Evolutionary conservation across 1,284 basidiomycete species (phyloP).

Genomic region (Tetrapyrgos nigripes): DNA sequence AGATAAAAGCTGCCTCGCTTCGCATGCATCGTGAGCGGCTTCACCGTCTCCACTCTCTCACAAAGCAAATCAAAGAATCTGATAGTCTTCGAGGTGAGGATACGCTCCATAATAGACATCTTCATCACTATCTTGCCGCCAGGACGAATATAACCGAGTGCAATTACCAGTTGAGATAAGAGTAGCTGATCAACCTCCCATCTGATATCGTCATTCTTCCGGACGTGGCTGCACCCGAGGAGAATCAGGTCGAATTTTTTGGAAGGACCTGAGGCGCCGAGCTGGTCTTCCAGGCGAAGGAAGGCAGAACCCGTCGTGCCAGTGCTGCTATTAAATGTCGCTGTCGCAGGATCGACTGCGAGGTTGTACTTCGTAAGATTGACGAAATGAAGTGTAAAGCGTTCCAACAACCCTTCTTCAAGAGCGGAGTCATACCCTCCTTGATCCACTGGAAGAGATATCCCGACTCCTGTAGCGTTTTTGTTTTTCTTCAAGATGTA

Average conservation of each 20-base stretch:
- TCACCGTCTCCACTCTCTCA: background rate
- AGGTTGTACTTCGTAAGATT: slow-evolving; percentile 29
- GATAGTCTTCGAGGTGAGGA: background rate
- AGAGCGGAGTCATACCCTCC: slow-evolving; percentile 34
- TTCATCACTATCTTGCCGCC: background rate
- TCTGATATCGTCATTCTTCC: background rate
- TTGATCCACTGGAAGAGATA: slow-evolving; percentile 29
- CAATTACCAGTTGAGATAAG: slow-evolving; percentile 6
- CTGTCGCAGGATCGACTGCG: background rate
- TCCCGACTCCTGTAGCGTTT: slow-evolving; percentile 33
- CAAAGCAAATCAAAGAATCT: slow-evolving; percentile 6
- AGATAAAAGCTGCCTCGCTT: slow-evolving; percentile 6
- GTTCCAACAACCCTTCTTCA: slow-evolving; percentile 20
- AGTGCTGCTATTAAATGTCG: background rate
- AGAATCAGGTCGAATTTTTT: slow-evolving; percentile 5
- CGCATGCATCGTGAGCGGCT: slow-evolving; percentile 1
- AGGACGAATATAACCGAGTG: background rate
- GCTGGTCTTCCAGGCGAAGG: background rate
- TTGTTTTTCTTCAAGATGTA: slow-evolving; percentile 35
- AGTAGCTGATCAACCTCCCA: background rate
- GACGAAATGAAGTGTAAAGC: slow-evolving; percentile 28
- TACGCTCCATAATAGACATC: background rate
- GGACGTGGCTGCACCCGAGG: background rate
- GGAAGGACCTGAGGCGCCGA: background rate
- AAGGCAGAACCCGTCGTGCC: no score